These are phyloP conservation scores for Suillus fuscotomentosus DNA, from an alignment of 768 basidiomycete genomes.

Conservation along the genomic window DNA sequence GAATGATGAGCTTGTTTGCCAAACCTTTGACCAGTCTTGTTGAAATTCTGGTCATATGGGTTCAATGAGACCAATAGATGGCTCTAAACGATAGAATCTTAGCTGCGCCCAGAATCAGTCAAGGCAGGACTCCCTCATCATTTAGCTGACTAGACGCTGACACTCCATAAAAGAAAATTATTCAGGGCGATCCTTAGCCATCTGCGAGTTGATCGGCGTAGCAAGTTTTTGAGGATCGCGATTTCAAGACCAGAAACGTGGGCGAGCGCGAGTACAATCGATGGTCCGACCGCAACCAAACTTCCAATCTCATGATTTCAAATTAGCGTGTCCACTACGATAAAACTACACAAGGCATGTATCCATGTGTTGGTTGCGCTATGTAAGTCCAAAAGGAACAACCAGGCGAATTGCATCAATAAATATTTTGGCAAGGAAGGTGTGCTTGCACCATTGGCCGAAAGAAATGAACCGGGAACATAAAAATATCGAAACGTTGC, in stretches of 20 bases:
- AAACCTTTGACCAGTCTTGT: not conserved
- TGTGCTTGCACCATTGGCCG: slow-evolving; percentile 4
- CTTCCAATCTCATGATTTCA: slow-evolving; percentile 5
- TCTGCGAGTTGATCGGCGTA: not conserved
- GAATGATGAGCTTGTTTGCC: not conserved
- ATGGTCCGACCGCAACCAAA: not conserved
- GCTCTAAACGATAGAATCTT: not conserved
- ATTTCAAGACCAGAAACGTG: not conserved
- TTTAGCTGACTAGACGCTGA: not conserved
- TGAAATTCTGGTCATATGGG: not conserved
- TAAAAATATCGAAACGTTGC: slow-evolving; percentile 2
- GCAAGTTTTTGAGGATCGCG: not conserved
- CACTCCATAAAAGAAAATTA: not conserved
- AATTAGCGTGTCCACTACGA: slow-evolving; percentile 21
- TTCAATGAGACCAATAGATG: not conserved
- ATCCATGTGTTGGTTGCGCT: slow-evolving; percentile 14
- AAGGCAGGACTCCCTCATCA: too few species aligned
- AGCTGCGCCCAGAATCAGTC: not conserved
- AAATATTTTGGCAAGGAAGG: slow-evolving; percentile 12
- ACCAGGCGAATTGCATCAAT: slow-evolving; percentile 14
- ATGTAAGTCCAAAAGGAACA: slow-evolving; percentile 8
- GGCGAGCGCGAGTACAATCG: not conserved
- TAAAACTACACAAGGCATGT: slow-evolving; percentile 25
- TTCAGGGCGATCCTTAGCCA: not conserved
- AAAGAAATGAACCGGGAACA: slow-evolving; percentile 1